phyloP scores from a whole-genome alignment of 108 stramenopile species.

The Cyclotella atomus region DNA sequence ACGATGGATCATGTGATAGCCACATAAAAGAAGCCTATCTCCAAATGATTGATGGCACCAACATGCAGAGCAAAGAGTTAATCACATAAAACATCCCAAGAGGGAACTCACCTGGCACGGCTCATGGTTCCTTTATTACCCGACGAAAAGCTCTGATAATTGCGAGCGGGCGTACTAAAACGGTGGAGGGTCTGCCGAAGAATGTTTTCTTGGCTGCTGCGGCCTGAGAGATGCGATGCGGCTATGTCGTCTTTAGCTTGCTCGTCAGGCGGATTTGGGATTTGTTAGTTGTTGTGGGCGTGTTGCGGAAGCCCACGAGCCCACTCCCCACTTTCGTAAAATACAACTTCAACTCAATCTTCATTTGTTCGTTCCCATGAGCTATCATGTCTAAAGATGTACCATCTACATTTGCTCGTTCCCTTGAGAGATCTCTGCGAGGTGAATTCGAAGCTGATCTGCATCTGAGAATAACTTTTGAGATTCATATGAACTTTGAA shows the following conservation, averaged over 20 bases:
- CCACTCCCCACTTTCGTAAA: too few relatives aligned
- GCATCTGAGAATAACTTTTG: too few relatives aligned
- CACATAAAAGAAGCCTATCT: too few relatives aligned
- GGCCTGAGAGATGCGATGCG: background rate
- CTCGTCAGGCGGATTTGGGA: background rate
- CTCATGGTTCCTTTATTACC: slow-evolving; percentile 27
- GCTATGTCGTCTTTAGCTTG: background rate
- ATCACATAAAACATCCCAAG: background rate
- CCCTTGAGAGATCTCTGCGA: too few relatives aligned
- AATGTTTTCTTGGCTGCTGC: slow-evolving; percentile 6
- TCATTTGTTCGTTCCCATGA: too few relatives aligned
- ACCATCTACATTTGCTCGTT: too few relatives aligned
- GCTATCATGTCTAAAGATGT: too few relatives aligned
- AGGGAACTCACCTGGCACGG: slow-evolving; percentile 40
- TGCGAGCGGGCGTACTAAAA: slow-evolving; percentile 8
- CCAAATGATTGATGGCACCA: background rate
- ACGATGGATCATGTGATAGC: too few relatives aligned
- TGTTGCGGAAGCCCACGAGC: background rate
- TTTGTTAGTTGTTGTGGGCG: background rate
- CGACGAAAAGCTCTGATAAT: slow-evolving; percentile 1
- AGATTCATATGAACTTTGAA: too few relatives aligned
- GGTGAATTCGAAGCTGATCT: too few relatives aligned
- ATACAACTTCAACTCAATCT: too few relatives aligned
- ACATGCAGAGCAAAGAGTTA: too few relatives aligned
- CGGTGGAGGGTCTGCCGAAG: background rate